Evolutionary conservation across 1,284 basidiomycete genomes (phyloP).

Genomic region (Uromyces viciae-fabae): DNA sequence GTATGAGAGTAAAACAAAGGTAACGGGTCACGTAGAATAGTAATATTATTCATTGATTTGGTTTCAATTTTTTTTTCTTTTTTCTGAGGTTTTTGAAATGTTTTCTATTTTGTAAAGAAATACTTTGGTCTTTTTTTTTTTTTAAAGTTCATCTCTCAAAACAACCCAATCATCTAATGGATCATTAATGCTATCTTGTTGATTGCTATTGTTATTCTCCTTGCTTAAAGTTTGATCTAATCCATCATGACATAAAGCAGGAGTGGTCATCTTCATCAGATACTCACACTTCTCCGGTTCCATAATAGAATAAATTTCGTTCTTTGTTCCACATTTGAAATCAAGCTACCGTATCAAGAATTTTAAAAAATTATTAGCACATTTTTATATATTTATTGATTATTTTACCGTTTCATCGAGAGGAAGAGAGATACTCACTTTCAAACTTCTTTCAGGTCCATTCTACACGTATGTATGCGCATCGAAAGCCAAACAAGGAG

Average conservation of each 20-base stretch:
- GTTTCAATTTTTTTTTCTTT: neutral
- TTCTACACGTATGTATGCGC: constrained; percentile 60
- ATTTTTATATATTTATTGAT: neutral
- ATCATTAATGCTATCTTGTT: too few species aligned
- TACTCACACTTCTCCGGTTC: constrained; percentile 99
- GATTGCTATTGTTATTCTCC: too few species aligned
- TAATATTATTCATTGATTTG: neutral
- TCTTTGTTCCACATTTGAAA: constrained; percentile 78
- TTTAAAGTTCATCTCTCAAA: constrained; percentile 75
- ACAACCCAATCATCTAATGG: constrained; percentile 90
- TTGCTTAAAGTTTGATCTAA: constrained; percentile 69
- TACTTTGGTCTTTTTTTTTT: too few species aligned
- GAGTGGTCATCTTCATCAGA: constrained; percentile 76
- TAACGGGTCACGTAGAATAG: too few species aligned
- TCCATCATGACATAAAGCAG: constrained; percentile 69
- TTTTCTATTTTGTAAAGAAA: neutral
- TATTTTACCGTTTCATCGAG: neutral
- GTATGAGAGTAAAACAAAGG: neutral
- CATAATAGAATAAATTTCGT: constrained; percentile 72
- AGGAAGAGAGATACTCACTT: constrained; percentile 57
- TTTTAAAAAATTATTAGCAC: too few species aligned
- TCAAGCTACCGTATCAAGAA: constrained; percentile 70
- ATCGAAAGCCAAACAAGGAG: neutral
- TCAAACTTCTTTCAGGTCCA: constrained; percentile 77
- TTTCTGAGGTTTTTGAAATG: neutral